Base-by-base conservation (phyloP, 1,139 yeast genomes). In the Hansenula sp. region DNA sequence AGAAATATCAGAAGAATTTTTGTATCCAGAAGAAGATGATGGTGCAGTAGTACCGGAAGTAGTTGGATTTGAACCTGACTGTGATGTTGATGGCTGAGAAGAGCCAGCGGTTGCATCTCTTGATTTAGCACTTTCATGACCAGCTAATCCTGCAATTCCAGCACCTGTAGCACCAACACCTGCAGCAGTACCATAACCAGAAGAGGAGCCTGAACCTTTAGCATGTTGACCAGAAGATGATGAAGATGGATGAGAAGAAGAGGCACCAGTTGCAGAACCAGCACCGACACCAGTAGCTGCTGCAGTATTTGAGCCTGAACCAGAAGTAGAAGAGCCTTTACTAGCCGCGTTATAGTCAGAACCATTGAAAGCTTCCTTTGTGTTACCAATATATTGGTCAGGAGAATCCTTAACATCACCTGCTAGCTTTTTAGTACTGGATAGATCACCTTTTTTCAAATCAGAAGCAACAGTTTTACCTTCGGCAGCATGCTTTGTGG, bases 401-500 rank as follows among this genome's bases (percentile, higher is more conserved):
- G 61, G 59, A 17, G 52, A 47, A 13, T 45, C 35, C 24, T 45
- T 45, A 24, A 48, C 42, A n/a, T 47, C 45, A 27, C 47, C 38
- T 25, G 57, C 52, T 15, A 57, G 49, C 16, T 45, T 37, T 38
- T 46, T 43, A 15, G 47, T 41, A 36, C 45, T 41, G n/a, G 59
- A 47, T 24, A 49, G 42, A 47, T 62, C 59, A 32, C 49, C 52
- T 31, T 55, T 51, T 25, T 50, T 41, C 41, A 57, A 47, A 47
- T 63, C 62, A 37, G 48, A 53, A 31, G 61, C 54, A 38, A 56
- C 50, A 19, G 55, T 53, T 45, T 53, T 55, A 33, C 57, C 54
- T 24, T 54, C 50, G 10, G 62, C 53, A 19, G 52, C 47, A 36
- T 49, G 36, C 42, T 45, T 45, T 15, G 46, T 25, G 29, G 37